Evolutionary conservation across 2,329 filamentous ascomycete genomes (phyloP).

Genomic region (Elsinoe necatrix): DNA sequence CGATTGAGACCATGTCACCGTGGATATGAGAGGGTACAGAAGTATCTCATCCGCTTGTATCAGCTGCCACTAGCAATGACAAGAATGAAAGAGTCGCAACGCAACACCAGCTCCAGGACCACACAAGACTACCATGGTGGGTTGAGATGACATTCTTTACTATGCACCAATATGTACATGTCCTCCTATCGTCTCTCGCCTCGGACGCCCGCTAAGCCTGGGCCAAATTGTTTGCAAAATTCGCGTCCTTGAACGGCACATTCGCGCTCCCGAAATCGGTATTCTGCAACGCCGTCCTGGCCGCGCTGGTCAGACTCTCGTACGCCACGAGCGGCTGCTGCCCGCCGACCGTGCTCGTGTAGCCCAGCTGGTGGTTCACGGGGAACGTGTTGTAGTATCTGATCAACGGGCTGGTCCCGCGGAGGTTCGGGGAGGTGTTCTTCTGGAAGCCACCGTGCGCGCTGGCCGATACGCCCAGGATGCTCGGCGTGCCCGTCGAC

Average conservation of each 20-base stretch:
- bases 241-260: conserved; percentile 41
- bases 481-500: conserved; percentile 32
- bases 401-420: conserved; percentile 39
- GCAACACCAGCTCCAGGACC: too few species aligned
- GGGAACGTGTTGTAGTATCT: conserved; percentile 44
- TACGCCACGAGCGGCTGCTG: conserved; percentile 43
- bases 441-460: conserved; percentile 45
- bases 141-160: too few species aligned
- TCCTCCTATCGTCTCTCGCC: too few species aligned
- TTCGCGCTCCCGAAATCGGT: conserved; percentile 42
- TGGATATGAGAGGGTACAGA: too few species aligned
- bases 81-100: too few species aligned
- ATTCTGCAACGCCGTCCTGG: conserved; percentile 35
- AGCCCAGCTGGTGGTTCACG: conserved; percentile 39
- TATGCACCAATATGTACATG: background rate
- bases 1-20: too few species aligned
- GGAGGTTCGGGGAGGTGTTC: conserved; percentile 34
- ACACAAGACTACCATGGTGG: too few species aligned
- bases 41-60: too few species aligned
- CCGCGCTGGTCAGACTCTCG: conserved; percentile 40
- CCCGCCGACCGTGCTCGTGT: conserved; percentile 35
- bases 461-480: conserved; percentile 45
- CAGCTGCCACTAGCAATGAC: too few species aligned
- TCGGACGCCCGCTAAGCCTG: background rate
- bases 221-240: conserved; percentile 40